These are phyloP conservation scores for Fusarium cyanostomum DNA, from an alignment of 2,329 filamentous ascomycete genomes.

Conservation along the genomic window DNA sequence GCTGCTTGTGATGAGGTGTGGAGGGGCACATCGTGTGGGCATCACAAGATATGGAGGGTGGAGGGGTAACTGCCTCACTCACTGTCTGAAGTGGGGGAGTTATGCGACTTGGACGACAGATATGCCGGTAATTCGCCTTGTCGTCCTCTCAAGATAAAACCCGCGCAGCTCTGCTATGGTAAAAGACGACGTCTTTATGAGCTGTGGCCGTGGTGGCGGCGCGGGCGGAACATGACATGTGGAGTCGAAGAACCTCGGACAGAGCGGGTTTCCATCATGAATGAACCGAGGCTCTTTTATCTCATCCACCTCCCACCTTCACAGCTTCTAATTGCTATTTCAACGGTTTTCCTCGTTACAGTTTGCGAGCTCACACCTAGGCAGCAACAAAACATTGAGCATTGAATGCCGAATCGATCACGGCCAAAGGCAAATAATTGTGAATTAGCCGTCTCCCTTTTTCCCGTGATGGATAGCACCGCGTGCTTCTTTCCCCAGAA, in stretches of 20 bases:
- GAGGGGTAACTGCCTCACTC: conserved; percentile 7
- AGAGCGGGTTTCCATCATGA: conserved; percentile 16
- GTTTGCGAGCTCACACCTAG: not conserved
- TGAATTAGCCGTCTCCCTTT: not conserved
- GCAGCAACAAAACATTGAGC: not conserved
- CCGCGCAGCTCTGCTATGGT: conserved; percentile 20
- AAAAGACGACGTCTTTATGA: conserved; percentile 23
- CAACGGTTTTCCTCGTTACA: not conserved
- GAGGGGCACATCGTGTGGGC: conserved; percentile 17
- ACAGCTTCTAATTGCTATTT: not conserved
- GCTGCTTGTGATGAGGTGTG: conserved; percentile 25
- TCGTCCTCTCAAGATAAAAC: not conserved
- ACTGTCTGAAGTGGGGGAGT: too few relatives aligned
- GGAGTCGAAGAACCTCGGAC: conserved; percentile 7
- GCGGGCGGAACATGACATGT: conserved; percentile 20
- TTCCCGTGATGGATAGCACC: not conserved
- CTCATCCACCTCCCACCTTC: not conserved
- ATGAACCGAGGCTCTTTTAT: conserved; percentile 32
- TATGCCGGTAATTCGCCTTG: not conserved
- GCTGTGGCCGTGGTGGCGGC: conserved; percentile 23
- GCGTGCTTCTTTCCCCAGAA: not conserved
- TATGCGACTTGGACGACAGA: not conserved
- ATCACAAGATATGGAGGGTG: conserved; percentile 23
- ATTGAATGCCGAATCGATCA: not conserved
- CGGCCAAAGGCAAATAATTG: not conserved